Evolutionary conservation across 371 early-diverging fungal species (phyloP).

Genomic region (Caulochytrium protostelioides): DNA sequence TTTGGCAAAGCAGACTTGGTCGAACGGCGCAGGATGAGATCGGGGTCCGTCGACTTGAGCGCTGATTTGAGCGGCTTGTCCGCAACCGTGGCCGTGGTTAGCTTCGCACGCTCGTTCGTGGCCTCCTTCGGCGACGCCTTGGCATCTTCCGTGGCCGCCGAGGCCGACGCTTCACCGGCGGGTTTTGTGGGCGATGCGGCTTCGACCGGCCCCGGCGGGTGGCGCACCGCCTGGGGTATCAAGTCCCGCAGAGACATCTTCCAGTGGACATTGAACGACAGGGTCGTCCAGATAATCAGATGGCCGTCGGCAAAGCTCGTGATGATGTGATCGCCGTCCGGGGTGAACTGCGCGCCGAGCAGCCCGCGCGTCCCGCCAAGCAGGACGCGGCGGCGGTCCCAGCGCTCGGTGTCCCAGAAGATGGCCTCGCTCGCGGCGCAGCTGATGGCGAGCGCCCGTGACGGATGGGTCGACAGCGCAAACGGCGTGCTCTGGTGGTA

Average conservation of each 20-base stretch:
- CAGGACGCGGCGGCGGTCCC: conserved; percentile 19
- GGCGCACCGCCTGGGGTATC: no score
- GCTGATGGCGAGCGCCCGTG: conserved; percentile 11
- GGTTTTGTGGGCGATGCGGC: no score
- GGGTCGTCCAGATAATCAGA: conserved; percentile 19
- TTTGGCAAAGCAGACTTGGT: no score
- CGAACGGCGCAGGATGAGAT: no score
- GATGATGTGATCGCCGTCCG: conserved; percentile 12
- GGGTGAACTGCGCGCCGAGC: conserved; percentile 12
- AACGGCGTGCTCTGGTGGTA: conserved; percentile 10
- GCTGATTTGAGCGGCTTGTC: no score
- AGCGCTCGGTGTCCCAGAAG: conserved; percentile 25
- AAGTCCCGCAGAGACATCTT: conserved; percentile 13
- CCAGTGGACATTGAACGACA: conserved; percentile 16
- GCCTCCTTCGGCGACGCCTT: no score
- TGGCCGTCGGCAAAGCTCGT: conserved; percentile 19
- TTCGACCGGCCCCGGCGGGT: no score
- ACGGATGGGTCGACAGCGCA: conserved; percentile 20
- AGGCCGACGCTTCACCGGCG: no score
- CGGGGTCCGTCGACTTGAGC: no score
- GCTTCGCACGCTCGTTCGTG: no score
- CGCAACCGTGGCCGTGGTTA: no score
- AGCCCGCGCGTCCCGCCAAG: conserved; percentile 6
- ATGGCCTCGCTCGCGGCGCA: conserved; percentile 16
- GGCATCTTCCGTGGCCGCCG: no score